phyloP scores from a whole-genome alignment of 148 eudicot genomes.

The Rhododendron kiyosumense region DNA sequence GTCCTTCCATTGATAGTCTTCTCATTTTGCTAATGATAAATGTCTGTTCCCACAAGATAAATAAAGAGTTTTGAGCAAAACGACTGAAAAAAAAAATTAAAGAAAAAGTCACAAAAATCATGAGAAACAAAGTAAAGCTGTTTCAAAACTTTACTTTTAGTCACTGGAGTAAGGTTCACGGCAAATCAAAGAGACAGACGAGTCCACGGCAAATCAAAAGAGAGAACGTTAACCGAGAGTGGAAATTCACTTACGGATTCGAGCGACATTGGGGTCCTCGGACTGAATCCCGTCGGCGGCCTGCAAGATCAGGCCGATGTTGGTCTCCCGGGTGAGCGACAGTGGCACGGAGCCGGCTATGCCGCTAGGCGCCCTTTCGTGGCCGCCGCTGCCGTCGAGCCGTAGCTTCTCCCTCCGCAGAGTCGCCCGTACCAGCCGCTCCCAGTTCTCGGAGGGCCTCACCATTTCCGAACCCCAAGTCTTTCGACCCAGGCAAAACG shows the following conservation, averaged over 20 bases:
- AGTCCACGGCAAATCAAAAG: no score
- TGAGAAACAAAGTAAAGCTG: neutral
- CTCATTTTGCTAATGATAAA: constrained; percentile 42
- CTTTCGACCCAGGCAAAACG: neutral
- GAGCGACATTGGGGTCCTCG: no score
- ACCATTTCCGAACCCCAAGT: constrained; percentile 38
- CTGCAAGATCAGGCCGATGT: no score
- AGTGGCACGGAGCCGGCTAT: constrained; percentile 9
- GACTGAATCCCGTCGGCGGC: no score
- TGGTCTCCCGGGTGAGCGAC: constrained; percentile 23
- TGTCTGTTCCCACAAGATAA: constrained; percentile 28
- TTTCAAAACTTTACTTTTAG: no score
- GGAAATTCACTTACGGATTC: no score
- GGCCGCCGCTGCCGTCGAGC: constrained; percentile 40
- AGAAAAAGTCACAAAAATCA: neutral
- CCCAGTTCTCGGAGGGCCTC: constrained; percentile 77
- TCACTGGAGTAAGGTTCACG: no score
- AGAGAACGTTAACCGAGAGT: no score
- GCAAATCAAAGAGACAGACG: no score
- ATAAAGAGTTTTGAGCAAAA: neutral
- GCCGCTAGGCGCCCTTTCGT: constrained; percentile 59
- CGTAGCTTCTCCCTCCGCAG: constrained; percentile 69
- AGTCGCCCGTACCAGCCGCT: constrained; percentile 68
- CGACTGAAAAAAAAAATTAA: neutral
- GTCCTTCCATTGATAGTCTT: constrained; percentile 47